Percentiles rank a stretch among this genome's conserved stretches.
These are phyloP conservation scores for Corymbia calophylla DNA, from an alignment of 441 rosid species.

Conservation along the genomic window DNA sequence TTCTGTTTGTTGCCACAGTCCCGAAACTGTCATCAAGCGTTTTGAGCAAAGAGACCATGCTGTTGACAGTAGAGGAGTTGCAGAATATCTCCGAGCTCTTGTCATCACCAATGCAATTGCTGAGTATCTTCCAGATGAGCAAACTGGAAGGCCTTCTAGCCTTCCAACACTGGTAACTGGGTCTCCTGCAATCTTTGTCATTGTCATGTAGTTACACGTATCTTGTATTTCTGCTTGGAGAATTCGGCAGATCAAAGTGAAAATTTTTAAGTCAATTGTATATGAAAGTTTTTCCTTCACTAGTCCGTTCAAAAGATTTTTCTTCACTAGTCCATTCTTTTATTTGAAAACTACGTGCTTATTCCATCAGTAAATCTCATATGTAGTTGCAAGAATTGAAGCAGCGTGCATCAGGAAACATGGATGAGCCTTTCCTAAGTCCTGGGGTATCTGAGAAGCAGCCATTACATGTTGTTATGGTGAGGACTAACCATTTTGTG, in stretches of 20 bases:
- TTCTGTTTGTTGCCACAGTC: constrained; percentile 29
- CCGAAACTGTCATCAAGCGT: constrained; percentile 78
- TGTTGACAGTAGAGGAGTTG: constrained; percentile 81
- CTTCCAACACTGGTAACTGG: constrained; percentile 76
- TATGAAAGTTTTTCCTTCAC: neutral
- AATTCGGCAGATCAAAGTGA: neutral
- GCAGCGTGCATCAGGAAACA: constrained; percentile 75
- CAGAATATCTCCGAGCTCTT: constrained; percentile 82
- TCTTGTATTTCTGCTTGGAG: neutral
- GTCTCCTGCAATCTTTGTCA: neutral
- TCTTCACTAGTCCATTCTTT: neutral
- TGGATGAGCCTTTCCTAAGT: constrained; percentile 58
- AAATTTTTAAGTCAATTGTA: neutral
- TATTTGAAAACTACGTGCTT: neutral
- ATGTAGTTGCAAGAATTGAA: constrained; percentile 84
- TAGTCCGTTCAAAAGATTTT: neutral
- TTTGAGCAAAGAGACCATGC: constrained; percentile 83
- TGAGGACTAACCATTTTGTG: constrained; percentile 15
- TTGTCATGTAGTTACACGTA: neutral
- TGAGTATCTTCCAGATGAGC: constrained; percentile 91
- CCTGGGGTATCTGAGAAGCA: constrained; percentile 93
- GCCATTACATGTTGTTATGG: constrained; percentile 94
- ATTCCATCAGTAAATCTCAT: constrained; percentile 1
- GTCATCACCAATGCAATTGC: constrained; percentile 68
- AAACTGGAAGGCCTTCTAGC: constrained; percentile 66